Evolutionary conservation across 2,329 filamentous ascomycete species (phyloP).

Genomic region (Botryotinia globosa): DNA sequence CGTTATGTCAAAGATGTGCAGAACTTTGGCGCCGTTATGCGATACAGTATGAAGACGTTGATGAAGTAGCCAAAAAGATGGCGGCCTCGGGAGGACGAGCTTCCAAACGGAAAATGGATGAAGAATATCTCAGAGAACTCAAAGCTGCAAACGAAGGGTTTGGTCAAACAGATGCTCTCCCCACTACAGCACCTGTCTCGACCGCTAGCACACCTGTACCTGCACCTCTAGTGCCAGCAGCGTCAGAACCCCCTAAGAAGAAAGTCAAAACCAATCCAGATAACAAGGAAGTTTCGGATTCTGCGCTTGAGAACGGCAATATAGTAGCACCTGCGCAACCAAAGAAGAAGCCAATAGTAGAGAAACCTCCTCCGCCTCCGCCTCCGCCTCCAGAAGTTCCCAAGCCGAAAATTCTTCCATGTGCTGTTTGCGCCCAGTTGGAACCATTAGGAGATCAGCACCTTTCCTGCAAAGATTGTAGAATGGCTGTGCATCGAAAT

Average conservation of each 20-base stretch:
- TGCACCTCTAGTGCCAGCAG: conserved; percentile 29
- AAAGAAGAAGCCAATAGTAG: conserved; percentile 47
- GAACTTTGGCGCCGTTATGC: conserved; percentile 94
- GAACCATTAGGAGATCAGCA: conserved; percentile 71
- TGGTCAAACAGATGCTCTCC: conserved; percentile 43
- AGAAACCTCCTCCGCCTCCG: conserved; percentile 62
- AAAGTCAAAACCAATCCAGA: conserved; percentile 57
- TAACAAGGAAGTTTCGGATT: conserved; percentile 46
- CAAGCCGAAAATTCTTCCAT: conserved; percentile 74
- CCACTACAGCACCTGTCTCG: conserved; percentile 25
- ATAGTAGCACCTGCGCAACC: conserved; percentile 37
- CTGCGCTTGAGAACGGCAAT: conserved; percentile 45
- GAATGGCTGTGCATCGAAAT: conserved; percentile 82
- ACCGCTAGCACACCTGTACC: conserved; percentile 32
- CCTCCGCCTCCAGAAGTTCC: conserved; percentile 72
- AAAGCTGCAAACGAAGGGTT: conserved; percentile 62
- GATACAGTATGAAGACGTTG: conserved; percentile 91
- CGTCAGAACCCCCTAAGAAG: conserved; percentile 59
- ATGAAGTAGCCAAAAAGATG: conserved; percentile 87
- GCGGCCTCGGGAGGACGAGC: conserved; percentile 74
- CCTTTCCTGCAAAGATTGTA: conserved; percentile 80
- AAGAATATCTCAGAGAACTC: conserved; percentile 79
- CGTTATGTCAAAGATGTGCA: conserved; percentile 85
- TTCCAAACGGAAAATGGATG: conserved; percentile 86
- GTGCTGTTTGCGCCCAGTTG: conserved; percentile 75